phyloP scores from a whole-genome alignment of 257 asterid species.

The Cinchona pubescens region DNA sequence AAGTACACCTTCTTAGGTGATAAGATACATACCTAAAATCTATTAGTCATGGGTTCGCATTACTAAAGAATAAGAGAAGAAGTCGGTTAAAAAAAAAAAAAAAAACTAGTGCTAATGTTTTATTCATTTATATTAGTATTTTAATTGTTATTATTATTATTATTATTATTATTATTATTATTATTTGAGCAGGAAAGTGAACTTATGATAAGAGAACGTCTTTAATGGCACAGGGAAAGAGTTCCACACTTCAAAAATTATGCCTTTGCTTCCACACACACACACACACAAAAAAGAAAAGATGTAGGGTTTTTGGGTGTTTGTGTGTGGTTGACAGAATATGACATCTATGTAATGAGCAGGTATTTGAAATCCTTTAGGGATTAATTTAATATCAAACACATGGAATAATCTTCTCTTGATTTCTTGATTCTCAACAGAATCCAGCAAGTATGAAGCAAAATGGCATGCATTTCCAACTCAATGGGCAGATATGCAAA shows the following conservation, averaged over 20 bases:
- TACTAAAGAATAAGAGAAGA: too few relatives aligned
- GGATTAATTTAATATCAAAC: conserved; percentile 1
- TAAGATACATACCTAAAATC: too few relatives aligned
- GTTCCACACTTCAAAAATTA: not conserved
- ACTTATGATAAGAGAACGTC: not conserved
- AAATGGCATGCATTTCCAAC: not conserved
- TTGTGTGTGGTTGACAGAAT: not conserved
- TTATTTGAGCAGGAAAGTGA: conserved; percentile 5
- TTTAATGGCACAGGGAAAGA: not conserved
- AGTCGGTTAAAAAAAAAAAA: too few relatives aligned
- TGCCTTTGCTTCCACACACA: too few relatives aligned
- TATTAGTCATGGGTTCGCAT: too few relatives aligned
- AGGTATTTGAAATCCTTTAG: not conserved
- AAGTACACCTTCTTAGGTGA: too few relatives aligned
- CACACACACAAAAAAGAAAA: too few relatives aligned
- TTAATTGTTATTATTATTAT: too few relatives aligned
- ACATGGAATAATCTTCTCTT: not conserved
- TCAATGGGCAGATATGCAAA: not conserved
- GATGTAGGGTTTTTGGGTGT: too few relatives aligned
- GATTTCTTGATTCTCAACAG: not conserved
- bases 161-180: too few relatives aligned
- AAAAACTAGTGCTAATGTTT: too few relatives aligned
- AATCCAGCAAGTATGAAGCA: not conserved
- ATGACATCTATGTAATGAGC: not conserved
- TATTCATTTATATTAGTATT: too few relatives aligned